These are phyloP conservation scores for Iberis amara DNA, from an alignment of 441 rosid species.

Conservation along the genomic window DNA sequence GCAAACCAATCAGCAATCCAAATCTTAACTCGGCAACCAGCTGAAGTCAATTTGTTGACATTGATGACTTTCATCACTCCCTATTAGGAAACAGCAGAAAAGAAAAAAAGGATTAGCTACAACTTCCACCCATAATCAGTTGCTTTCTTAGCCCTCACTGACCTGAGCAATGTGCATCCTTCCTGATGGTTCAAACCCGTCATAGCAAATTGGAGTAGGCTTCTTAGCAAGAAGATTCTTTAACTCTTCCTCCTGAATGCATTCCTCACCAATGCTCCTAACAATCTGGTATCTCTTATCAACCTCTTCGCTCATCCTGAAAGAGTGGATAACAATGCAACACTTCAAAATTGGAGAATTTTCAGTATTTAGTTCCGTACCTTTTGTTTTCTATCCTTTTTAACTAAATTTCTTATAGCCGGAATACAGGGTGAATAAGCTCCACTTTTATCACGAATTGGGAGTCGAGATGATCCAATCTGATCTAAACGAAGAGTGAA, in stretches of 20 bases:
- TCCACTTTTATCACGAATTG: no score
- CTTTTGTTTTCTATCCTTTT: no score
- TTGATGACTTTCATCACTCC: slow-evolving; percentile 74
- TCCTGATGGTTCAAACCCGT: slow-evolving; percentile 89
- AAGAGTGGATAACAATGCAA: no score
- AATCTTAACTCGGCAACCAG: slow-evolving; percentile 73
- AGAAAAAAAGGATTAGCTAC: background rate
- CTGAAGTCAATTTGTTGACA: slow-evolving; percentile 76
- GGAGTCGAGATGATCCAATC: background rate
- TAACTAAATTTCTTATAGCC: no score
- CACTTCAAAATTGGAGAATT: no score
- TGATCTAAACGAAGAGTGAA: background rate
- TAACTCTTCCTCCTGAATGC: slow-evolving; percentile 68
- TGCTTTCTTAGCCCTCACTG: no score
- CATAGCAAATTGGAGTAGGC: slow-evolving; percentile 73
- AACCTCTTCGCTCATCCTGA: slow-evolving; percentile 46
- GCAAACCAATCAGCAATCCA: slow-evolving; percentile 99
- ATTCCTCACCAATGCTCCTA: slow-evolving; percentile 75
- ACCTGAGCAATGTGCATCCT: slow-evolving; percentile 96
- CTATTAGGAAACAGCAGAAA: slow-evolving; percentile 26
- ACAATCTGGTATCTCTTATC: slow-evolving; percentile 50
- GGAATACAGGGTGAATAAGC: no score
- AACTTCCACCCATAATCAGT: background rate
- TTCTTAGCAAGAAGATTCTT: slow-evolving; percentile 63
- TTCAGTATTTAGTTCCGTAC: no score